Percentiles rank a stretch among this genome's conserved stretches.
phyloP scores from a whole-genome alignment of 2,329 filamentous ascomycete genomes.

The Shiraia sp. region DNA sequence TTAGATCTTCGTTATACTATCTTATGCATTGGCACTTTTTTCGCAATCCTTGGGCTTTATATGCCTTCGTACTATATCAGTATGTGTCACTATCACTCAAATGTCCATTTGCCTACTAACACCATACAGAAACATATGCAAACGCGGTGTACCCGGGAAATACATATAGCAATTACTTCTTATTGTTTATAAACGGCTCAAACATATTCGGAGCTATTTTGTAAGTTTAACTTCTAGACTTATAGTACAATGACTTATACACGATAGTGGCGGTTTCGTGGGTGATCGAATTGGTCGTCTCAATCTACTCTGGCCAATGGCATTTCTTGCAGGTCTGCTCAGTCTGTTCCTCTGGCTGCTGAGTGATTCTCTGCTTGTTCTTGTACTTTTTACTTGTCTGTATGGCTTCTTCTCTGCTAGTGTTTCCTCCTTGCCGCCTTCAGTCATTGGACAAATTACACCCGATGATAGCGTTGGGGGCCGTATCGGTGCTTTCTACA shows the following conservation, averaged over 20 bases:
- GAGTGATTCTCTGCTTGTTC: constrained; percentile 54
- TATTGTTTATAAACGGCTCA: constrained; percentile 53
- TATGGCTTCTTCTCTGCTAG: constrained; percentile 72
- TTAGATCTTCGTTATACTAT: constrained; percentile 37
- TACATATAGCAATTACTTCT: constrained; percentile 51
- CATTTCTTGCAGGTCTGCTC: constrained; percentile 47
- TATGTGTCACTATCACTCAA: constrained; percentile 20
- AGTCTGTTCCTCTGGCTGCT: constrained; percentile 62
- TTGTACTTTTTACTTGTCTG: constrained; percentile 67
- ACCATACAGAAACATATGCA: constrained; percentile 62
- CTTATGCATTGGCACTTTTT: constrained; percentile 29
- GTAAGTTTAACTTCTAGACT: constrained; percentile 43
- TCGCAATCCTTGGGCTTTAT: constrained; percentile 36
- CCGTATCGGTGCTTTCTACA: constrained; percentile 67
- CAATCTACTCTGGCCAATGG: constrained; percentile 59
- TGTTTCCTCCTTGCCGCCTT: constrained; percentile 65
- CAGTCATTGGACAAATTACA: constrained; percentile 70
- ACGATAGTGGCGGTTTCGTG: constrained; percentile 50
- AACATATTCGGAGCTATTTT: constrained; percentile 59
- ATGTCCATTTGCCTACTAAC: constrained; percentile 37
- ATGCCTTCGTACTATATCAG: constrained; percentile 41
- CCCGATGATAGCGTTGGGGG: constrained; percentile 72
- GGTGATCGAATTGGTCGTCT: constrained; percentile 59
- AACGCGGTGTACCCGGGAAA: constrained; percentile 56
- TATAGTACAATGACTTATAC: constrained; percentile 46